Conservation (phyloP, 306 rosid species). For the Alnus rubra region DNA sequence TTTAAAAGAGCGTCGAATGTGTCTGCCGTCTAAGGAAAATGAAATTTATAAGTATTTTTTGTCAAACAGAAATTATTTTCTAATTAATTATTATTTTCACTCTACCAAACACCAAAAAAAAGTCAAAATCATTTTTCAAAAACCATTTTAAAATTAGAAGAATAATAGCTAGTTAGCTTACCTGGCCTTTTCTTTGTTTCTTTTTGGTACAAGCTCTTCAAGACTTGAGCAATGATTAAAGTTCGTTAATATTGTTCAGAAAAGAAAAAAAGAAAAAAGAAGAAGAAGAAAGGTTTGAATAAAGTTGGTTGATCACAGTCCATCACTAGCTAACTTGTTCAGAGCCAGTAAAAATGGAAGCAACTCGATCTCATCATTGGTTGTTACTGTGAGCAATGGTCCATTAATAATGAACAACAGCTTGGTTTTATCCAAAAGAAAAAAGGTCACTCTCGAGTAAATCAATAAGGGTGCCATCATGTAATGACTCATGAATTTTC, state of each 20-base stretch:
- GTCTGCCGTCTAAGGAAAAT: no score
- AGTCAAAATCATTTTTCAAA: no score
- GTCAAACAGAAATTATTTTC: no score
- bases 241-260: not conserved
- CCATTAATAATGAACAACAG: conserved; percentile 28
- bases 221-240: no score
- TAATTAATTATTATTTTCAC: no score
- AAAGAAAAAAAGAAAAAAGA: not conserved
- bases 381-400: conserved; percentile 18
- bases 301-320: not conserved
- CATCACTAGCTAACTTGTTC: not conserved
- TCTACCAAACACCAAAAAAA: no score
- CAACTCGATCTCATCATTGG: not conserved
- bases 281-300: not conserved
- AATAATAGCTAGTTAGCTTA: no score
- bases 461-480: not conserved
- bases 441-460: not conserved
- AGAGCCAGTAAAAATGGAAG: not conserved
- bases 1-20: no score
- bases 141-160: no score
- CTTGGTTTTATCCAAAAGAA: not conserved
- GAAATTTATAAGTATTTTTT: no score
- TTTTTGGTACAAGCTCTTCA: no score
- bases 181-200: no score
- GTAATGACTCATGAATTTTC: not conserved